These are phyloP conservation scores for Domatiomyces globalis DNA, from an alignment of 2,329 filamentous ascomycete species.

Conservation along the genomic window DNA sequence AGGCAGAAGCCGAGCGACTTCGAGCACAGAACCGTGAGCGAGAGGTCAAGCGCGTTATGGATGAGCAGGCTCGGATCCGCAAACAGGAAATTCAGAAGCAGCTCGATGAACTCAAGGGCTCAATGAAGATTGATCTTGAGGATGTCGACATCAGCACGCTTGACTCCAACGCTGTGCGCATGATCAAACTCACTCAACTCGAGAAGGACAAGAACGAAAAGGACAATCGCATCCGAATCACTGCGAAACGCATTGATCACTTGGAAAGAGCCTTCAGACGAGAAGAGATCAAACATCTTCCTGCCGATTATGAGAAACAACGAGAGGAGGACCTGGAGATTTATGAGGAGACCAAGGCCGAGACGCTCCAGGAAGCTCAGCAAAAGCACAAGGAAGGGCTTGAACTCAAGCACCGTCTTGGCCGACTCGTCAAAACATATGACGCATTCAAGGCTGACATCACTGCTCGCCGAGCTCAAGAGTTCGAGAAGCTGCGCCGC, in stretches of 20 bases:
- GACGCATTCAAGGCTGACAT: slow-evolving; percentile 70
- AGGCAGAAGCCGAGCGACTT: slow-evolving; percentile 77
- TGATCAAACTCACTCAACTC: slow-evolving; percentile 86
- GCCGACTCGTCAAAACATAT: slow-evolving; percentile 69
- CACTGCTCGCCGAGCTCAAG: slow-evolving; percentile 74
- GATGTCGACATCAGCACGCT: slow-evolving; percentile 63
- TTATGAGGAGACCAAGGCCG: slow-evolving; percentile 63
- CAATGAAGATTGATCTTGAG: slow-evolving; percentile 68
- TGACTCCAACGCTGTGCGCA: slow-evolving; percentile 78
- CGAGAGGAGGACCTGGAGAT: slow-evolving; percentile 61
- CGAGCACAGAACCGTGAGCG: slow-evolving; percentile 87
- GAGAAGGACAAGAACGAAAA: slow-evolving; percentile 98
- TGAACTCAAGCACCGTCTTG: slow-evolving; percentile 83
- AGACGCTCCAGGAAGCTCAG: slow-evolving; percentile 68
- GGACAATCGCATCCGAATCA: slow-evolving; percentile 77
- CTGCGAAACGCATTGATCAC: slow-evolving; percentile 91
- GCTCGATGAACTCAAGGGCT: slow-evolving; percentile 79
- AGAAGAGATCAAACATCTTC: slow-evolving; percentile 85
- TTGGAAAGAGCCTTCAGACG: slow-evolving; percentile 92
- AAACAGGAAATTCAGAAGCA: slow-evolving; percentile 90
- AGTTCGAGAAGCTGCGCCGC: slow-evolving; percentile 88
- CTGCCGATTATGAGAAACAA: slow-evolving; percentile 72
- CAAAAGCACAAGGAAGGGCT: slow-evolving; percentile 84
- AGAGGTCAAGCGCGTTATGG: slow-evolving; percentile 70
- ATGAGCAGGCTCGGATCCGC: slow-evolving; percentile 77